These are phyloP conservation scores for Claviceps citrina DNA, from an alignment of 2,329 filamentous ascomycete species.

Conservation along the genomic window DNA sequence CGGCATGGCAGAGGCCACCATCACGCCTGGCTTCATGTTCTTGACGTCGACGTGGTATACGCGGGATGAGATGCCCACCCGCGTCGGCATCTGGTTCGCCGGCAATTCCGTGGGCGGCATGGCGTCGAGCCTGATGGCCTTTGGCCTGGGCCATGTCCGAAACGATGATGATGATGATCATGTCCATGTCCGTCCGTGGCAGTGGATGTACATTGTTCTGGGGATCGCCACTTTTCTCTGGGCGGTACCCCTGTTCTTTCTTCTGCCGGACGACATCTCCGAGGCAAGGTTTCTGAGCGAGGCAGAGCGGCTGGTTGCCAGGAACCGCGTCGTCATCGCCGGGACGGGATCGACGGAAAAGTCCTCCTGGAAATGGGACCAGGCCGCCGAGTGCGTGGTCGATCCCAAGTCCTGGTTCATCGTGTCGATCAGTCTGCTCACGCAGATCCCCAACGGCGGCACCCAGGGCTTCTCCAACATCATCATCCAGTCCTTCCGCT, in stretches of 20 bases:
- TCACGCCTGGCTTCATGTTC: constrained; percentile 37
- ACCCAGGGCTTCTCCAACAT: constrained; percentile 44
- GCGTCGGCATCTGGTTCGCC: constrained; percentile 41
- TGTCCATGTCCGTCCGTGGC: constrained; percentile 34
- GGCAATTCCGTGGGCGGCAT: constrained; percentile 35
- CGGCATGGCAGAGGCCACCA: constrained; percentile 37
- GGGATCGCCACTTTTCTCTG: constrained; percentile 35
- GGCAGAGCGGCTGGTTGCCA: constrained; percentile 34
- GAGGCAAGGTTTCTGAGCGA: constrained; percentile 41
- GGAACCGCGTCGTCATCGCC: constrained; percentile 30
- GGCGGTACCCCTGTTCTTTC: constrained; percentile 30
- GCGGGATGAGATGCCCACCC: constrained; percentile 27
- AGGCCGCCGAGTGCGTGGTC: constrained; percentile 35
- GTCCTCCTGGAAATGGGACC: constrained; percentile 32
- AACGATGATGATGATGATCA: too few relatives aligned
- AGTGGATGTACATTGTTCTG: constrained; percentile 43
- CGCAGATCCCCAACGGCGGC: constrained; percentile 47
- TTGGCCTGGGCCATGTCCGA: constrained; percentile 38
- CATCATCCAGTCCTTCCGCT: constrained; percentile 40
- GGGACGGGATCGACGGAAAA: constrained; percentile 37
- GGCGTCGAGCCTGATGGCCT: constrained; percentile 34
- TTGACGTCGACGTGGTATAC: constrained; percentile 39
- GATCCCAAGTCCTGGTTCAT: constrained; percentile 49
- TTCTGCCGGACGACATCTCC: constrained; percentile 38
- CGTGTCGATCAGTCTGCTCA: constrained; percentile 34